Conservation (phyloP, 768 basidiomycete genomes). For the Termitomyces titanicus region DNA sequence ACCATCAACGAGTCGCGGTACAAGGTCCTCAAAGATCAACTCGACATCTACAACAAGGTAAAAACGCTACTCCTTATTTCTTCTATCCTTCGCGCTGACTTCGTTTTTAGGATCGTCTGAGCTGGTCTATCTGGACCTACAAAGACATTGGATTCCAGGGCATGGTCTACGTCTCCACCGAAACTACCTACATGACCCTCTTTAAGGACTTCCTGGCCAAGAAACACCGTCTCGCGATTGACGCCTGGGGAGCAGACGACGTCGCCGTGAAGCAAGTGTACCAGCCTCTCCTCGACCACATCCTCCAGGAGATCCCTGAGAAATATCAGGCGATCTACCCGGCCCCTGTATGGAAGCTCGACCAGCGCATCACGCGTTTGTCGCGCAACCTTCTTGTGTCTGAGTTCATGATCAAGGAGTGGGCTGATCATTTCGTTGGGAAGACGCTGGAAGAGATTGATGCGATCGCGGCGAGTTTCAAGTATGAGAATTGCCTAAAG, state of each 20-base stretch:
- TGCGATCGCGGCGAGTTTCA: conserved; percentile 71
- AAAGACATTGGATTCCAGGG: conserved; percentile 87
- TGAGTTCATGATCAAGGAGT: conserved; percentile 70
- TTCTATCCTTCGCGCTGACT: background rate
- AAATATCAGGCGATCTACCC: conserved; percentile 58
- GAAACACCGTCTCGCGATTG: conserved; percentile 74
- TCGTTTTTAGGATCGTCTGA: conserved; percentile 47
- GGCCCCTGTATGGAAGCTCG: conserved; percentile 58
- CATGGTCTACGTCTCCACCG: conserved; percentile 70
- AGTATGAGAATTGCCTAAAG: conserved; percentile 64
- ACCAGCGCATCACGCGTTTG: conserved; percentile 51
- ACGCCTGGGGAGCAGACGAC: conserved; percentile 77
- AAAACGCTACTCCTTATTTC: background rate
- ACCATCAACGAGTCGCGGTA: conserved; percentile 63
- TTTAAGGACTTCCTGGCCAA: conserved; percentile 68
- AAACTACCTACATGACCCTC: conserved; percentile 69
- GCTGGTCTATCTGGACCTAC: conserved; percentile 88
- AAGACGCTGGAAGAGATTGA: conserved; percentile 62
- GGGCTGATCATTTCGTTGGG: conserved; percentile 67
- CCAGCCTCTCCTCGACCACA: conserved; percentile 60
- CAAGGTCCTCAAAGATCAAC: conserved; percentile 68
- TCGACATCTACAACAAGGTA: conserved; percentile 66
- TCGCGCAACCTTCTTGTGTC: conserved; percentile 65
- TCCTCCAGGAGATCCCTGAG: conserved; percentile 51
- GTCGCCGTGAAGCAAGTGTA: conserved; percentile 53